These are phyloP conservation scores for Colletotrichum salicis DNA, from an alignment of 2,329 filamentous ascomycete genomes.

Conservation along the genomic window DNA sequence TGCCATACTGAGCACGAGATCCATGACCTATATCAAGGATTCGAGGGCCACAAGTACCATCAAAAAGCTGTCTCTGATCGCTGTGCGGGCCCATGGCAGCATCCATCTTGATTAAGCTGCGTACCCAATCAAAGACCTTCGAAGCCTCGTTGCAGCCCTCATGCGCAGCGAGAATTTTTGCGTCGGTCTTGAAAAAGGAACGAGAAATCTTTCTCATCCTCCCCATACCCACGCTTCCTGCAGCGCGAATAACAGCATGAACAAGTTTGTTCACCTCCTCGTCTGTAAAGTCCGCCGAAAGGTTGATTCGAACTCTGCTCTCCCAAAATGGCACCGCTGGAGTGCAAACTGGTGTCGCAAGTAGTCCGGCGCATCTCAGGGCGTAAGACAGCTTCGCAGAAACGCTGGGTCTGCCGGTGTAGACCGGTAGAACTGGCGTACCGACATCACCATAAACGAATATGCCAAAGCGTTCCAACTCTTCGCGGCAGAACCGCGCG, in stretches of 20 bases:
- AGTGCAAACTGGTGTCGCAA: slow-evolving; percentile 28
- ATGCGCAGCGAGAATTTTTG: background rate
- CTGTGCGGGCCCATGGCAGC: background rate
- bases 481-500: slow-evolving; percentile 20
- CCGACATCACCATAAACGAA: slow-evolving; percentile 29
- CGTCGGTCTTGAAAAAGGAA: background rate
- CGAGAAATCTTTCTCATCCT: background rate
- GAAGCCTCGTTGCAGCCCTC: background rate
- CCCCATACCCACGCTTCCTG: background rate
- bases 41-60: slow-evolving; percentile 7
- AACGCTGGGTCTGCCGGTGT: slow-evolving; percentile 27
- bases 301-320: slow-evolving; percentile 35
- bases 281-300: slow-evolving; percentile 31
- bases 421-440: slow-evolving; percentile 20
- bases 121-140: background rate
- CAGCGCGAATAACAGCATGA: slow-evolving; percentile 12
- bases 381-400: slow-evolving; percentile 26
- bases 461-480: slow-evolving; percentile 27
- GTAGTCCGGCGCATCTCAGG: slow-evolving; percentile 16
- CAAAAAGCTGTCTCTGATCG: background rate
- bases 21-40: slow-evolving; percentile 24
- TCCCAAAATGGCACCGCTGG: slow-evolving; percentile 36
- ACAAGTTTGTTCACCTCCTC: slow-evolving; percentile 25
- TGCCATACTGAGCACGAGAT: slow-evolving; percentile 21
- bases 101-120: slow-evolving; percentile 7